A percentile compares a stretch with the other conserved stretches of the same genome.
Evolutionary conservation across 73 alveolate genomes (phyloP).

Genomic region (Symbiodinium pilosum): DNA sequence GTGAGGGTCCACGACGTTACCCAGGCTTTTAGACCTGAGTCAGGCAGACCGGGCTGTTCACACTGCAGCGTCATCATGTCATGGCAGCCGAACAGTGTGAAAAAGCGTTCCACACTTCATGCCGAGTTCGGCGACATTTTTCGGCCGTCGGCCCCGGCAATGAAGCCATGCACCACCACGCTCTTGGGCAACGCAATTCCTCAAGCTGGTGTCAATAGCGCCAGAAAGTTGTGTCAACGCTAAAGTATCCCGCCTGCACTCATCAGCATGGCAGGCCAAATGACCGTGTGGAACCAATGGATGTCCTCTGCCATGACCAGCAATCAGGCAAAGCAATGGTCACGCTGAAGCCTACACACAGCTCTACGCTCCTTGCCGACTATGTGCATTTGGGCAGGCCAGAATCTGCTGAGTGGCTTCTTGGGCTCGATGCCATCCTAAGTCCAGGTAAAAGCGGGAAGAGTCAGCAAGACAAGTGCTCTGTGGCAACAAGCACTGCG

Average conservation of each 20-base stretch:
- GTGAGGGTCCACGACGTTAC: conserved; percentile 97
- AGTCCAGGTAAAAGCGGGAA: neutral
- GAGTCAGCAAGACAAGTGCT: neutral
- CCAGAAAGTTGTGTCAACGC: too few relatives aligned
- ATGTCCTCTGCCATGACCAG: conserved; percentile 27
- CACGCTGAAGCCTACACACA: neutral
- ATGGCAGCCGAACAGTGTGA: neutral
- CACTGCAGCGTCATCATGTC: too few relatives aligned
- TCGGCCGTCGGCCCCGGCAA: conserved; percentile 89
- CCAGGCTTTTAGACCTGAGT: conserved; percentile 95
- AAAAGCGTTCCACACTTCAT: neutral
- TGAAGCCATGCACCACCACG: conserved; percentile 80
- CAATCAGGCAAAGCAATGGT: neutral
- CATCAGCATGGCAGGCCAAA: conserved; percentile 92
- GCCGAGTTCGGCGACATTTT: conserved; percentile 95
- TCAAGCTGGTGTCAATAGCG: too few relatives aligned
- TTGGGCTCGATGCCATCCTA: conserved; percentile 41
- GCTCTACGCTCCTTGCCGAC: conserved; percentile 82
- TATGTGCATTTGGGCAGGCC: conserved; percentile 93
- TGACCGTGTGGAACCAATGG: conserved; percentile 85
- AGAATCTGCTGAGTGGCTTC: conserved; percentile 66
- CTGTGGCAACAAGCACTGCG: neutral
- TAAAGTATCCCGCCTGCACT: conserved; percentile 26
- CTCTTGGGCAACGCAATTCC: conserved; percentile 50
- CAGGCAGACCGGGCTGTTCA: neutral